A percentile compares a stretch with the other conserved stretches of the same genome.
phyloP scores from a whole-genome alignment of 2,329 filamentous ascomycete species.

The Fusarium oligoseptatum region DNA sequence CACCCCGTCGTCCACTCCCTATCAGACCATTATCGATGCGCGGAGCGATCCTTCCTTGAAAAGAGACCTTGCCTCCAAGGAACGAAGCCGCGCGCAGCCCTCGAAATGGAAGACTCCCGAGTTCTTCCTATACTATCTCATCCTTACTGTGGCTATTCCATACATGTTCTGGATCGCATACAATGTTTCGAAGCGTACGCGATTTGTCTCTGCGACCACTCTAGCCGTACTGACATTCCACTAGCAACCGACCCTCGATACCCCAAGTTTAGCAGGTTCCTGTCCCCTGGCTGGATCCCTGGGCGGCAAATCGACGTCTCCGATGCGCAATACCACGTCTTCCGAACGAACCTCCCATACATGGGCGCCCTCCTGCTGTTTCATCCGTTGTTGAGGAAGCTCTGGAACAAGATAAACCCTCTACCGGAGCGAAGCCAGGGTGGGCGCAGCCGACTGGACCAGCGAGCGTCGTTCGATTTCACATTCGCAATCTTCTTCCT shows the following conservation, averaged over 20 bases:
- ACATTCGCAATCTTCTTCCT: slow-evolving; percentile 86
- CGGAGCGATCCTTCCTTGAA: slow-evolving; percentile 58
- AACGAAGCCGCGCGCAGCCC: slow-evolving; percentile 62
- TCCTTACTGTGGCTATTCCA: slow-evolving; percentile 76
- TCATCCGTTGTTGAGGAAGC: slow-evolving; percentile 82
- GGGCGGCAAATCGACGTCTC: slow-evolving; percentile 94
- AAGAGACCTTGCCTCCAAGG: slow-evolving; percentile 52
- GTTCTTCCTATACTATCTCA: slow-evolving; percentile 83
- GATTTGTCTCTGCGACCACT: neutral
- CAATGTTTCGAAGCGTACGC: slow-evolving; percentile 84
- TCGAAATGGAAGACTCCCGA: slow-evolving; percentile 89
- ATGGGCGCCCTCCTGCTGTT: slow-evolving; percentile 79
- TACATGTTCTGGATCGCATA: slow-evolving; percentile 94
- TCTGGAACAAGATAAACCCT: slow-evolving; percentile 73
- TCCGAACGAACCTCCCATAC: slow-evolving; percentile 88
- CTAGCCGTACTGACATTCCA: slow-evolving; percentile 28
- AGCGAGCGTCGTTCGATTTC: slow-evolving; percentile 85
- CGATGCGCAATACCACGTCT: slow-evolving; percentile 87
- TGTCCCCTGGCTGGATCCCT: slow-evolving; percentile 90
- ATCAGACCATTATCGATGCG: slow-evolving; percentile 68
- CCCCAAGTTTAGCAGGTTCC: slow-evolving; percentile 75
- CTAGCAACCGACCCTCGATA: slow-evolving; percentile 87
- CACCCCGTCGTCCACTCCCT: slow-evolving; percentile 76
- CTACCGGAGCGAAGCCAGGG: slow-evolving; percentile 52
- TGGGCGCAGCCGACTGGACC: slow-evolving; percentile 71